Evolutionary conservation across 768 basidiomycete genomes (phyloP), one percentile per base, ranked within the genome.

Genomic region (Russula earlei): DNA sequence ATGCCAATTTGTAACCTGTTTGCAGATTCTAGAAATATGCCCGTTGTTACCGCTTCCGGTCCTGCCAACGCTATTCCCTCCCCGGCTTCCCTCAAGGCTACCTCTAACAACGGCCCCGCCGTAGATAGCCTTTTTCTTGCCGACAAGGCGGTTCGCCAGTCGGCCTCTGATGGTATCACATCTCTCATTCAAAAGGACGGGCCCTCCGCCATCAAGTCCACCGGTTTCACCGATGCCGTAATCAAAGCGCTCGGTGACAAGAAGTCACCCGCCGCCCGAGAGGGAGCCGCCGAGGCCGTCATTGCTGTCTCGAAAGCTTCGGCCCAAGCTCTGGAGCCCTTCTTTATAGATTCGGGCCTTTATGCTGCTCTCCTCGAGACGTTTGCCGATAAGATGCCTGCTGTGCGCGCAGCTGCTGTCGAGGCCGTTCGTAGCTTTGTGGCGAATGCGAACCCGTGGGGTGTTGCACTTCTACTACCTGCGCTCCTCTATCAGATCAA

Each of bases 301-400:
- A 70, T 73, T 49, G 74, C 77, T 41, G 73, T 96, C 64, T 76
- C 81, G 62, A 77, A 61, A 33, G 67, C 79, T 67, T 75, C 81
- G 45, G 74, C 83, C 63, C 84, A 80, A 65, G 83, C 88, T 45
- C 82, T 99, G 62, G 93, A 95, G 72, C 91, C 93, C 38, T 78
- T 83, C 67, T 88, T 97, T 75, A 71, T 94, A 68, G 80, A 83
- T 63, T 90, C 89, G 56, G 90, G 91, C 58, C 77, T 95, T 60
- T 94, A 90, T 70, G 77, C 81, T 54, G 82, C 83, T 56, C 87
- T 97, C 65, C 78, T 96, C 66, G 94, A 96, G 72, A 70, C 87
- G 42, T 92, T 95, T 66, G 93, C 91, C 70, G 94, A 97, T 79
- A 96, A 96, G 78, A 85, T 84, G 77, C 85, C 87, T 54, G 84